phyloP scores from a whole-genome alignment of 305 asterid genomes.

The Fraxinus dipetala region DNA sequence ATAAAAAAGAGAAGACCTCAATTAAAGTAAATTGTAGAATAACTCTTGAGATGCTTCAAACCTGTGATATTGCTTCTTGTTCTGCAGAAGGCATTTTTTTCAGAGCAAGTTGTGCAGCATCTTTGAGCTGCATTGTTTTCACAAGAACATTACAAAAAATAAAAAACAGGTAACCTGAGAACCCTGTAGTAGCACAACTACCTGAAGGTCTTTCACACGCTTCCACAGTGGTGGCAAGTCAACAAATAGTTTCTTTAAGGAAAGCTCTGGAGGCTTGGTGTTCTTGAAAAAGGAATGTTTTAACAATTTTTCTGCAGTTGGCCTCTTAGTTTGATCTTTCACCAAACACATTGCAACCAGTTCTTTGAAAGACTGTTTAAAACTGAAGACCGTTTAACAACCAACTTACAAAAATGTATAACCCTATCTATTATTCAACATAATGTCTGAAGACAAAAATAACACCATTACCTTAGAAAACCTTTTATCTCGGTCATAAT shows the following conservation, averaged over 20 bases:
- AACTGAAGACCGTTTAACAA: conserved; percentile 29
- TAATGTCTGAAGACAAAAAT: conserved; percentile 25
- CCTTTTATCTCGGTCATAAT: conserved; percentile 96
- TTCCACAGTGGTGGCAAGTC: conserved; percentile 81
- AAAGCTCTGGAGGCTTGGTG: conserved; percentile 71
- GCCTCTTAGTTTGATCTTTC: conserved; percentile 92
- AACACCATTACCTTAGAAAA: conserved; percentile 80
- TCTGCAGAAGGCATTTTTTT: conserved; percentile 79
- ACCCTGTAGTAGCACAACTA: conserved; percentile 25
- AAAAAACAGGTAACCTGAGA: conserved; percentile 22
- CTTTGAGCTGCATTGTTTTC: conserved; percentile 58
- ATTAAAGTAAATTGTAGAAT: background rate
- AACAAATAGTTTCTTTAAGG: conserved; percentile 68
- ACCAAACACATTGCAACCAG: conserved; percentile 97
- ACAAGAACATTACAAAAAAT: conserved; percentile 25
- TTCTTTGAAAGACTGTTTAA: conserved; percentile 87
- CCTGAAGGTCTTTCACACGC: conserved; percentile 89
- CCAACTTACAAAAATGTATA: conserved; percentile 19
- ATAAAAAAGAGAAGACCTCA: background rate
- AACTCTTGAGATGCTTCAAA: conserved; percentile 26
- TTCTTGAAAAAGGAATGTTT: conserved; percentile 78
- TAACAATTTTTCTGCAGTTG: conserved; percentile 75
- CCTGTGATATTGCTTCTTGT: conserved; percentile 90
- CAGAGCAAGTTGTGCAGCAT: conserved; percentile 92
- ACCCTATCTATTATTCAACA: conserved; percentile 10